Evolutionary conservation across 495 filamentous ascomycete species (phyloP).

Genomic region (Lindgomyces ingoldianus): DNA sequence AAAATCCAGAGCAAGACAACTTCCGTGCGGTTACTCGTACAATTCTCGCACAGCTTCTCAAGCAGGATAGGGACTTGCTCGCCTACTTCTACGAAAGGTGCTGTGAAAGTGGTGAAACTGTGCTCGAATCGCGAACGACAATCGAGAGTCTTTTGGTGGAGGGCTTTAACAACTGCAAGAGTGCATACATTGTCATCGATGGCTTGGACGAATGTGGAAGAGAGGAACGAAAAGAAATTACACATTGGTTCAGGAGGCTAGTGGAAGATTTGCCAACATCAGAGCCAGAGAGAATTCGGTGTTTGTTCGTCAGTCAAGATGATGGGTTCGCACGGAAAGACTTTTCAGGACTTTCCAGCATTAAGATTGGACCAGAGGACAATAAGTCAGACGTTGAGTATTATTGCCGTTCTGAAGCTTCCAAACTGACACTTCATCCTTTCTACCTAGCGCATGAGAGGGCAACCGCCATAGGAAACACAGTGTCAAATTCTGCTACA

Average conservation of each 20-base stretch:
- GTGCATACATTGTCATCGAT: conserved; percentile 28
- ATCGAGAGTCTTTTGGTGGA: not conserved
- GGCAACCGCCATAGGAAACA: not conserved
- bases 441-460: not conserved
- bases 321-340: conserved; percentile 19
- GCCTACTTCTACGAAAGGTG: conserved; percentile 18
- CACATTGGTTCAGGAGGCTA: conserved; percentile 38
- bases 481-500: not conserved
- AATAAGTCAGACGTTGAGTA: conserved; percentile 27
- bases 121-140: not conserved
- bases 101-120: conserved; percentile 19
- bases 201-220: conserved; percentile 37
- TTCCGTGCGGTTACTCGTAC: conserved; percentile 19
- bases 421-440: not conserved
- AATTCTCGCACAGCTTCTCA: conserved; percentile 16
- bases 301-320: conserved; percentile 49
- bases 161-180: conserved; percentile 3
- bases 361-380: conserved; percentile 40
- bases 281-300: conserved; percentile 30
- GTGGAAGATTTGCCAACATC: not conserved
- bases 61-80: conserved; percentile 11
- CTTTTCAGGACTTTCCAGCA: not conserved
- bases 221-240: conserved; percentile 19
- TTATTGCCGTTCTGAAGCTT: not conserved
- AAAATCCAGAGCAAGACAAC: conserved; percentile 14